These are phyloP conservation scores for Komagataella populi DNA, from an alignment of 805 yeast genomes.

Conservation along the genomic window DNA sequence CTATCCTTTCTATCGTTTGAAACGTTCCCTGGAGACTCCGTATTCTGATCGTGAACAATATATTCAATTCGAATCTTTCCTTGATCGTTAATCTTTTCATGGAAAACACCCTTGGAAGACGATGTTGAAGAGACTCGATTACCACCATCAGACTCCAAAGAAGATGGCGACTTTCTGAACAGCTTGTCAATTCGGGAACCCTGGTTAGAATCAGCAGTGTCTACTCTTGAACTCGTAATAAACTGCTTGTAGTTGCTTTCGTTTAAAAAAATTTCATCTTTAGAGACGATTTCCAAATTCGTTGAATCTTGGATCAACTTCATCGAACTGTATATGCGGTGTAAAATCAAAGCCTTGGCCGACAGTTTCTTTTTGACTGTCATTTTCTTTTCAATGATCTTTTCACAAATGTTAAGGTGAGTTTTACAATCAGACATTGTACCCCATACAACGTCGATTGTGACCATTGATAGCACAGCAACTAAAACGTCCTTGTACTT, in stretches of 20 bases:
- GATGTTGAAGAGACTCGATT: slow-evolving; percentile 2
- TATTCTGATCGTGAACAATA: slow-evolving; percentile 18
- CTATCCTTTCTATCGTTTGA: slow-evolving; percentile 1
- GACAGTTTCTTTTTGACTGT: slow-evolving; percentile 49
- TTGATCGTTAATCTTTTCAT: slow-evolving; percentile 26
- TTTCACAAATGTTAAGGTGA: slow-evolving; percentile 66
- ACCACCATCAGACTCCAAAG: not conserved
- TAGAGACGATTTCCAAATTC: slow-evolving; percentile 23
- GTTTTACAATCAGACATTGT: slow-evolving; percentile 75
- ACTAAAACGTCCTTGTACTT: slow-evolving; percentile 76
- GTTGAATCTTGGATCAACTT: slow-evolving; percentile 73
- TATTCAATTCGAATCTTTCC: slow-evolving; percentile 36
- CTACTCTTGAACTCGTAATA: slow-evolving; percentile 12
- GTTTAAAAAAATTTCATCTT: slow-evolving; percentile 20
- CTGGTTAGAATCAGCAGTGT: not conserved
- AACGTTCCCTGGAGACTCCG: slow-evolving; percentile 3
- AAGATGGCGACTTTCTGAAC: not conserved
- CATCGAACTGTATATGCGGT: slow-evolving; percentile 64
- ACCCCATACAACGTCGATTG: slow-evolving; percentile 85
- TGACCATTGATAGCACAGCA: slow-evolving; percentile 75
- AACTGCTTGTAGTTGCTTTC: slow-evolving; percentile 19
- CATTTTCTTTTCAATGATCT: slow-evolving; percentile 59
- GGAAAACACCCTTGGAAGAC: slow-evolving; percentile 18
- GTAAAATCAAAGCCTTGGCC: slow-evolving; percentile 64
- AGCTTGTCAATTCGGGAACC: not conserved